Conservation (phyloP, 1,284 basidiomycete genomes). For the Sutorius eximius region DNA sequence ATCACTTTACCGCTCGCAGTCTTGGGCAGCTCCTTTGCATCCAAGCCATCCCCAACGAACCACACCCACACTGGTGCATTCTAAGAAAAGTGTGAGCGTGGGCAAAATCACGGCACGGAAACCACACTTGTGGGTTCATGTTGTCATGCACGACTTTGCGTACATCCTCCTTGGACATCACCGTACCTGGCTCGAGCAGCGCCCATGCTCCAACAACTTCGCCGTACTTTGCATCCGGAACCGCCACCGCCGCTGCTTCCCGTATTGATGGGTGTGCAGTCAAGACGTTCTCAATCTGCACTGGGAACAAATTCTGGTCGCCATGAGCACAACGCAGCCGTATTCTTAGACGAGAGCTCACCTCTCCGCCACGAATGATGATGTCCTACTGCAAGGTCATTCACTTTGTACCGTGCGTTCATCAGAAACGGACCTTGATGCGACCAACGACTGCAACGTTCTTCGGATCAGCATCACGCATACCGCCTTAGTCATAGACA, state of each 20-base stretch:
- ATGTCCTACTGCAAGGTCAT: constrained; percentile 55
- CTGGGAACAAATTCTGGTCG: constrained; percentile 75
- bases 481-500: constrained; percentile 21
- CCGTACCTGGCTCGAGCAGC: constrained; percentile 46
- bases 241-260: constrained; percentile 74
- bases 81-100: constrained; percentile 36
- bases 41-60: constrained; percentile 71
- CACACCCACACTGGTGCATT: constrained; percentile 82
- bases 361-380: constrained; percentile 87
- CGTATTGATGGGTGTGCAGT: constrained; percentile 61
- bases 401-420: neutral
- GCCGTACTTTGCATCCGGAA: constrained; percentile 69
- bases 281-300: constrained; percentile 81
- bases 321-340: neutral
- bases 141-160: constrained; percentile 49
- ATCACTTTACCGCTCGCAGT: constrained; percentile 87
- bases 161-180: constrained; percentile 52
- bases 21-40: constrained; percentile 68
- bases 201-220: constrained; percentile 83
- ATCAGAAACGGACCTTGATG: constrained; percentile 52
- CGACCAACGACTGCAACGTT: constrained; percentile 65
- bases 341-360: constrained; percentile 22
- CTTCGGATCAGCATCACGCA: constrained; percentile 9
- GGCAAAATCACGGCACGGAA: neutral
- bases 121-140: constrained; percentile 75